Conservation (phyloP, 2,329 filamentous ascomycete species). For the Fusarium camptoceras region DNA sequence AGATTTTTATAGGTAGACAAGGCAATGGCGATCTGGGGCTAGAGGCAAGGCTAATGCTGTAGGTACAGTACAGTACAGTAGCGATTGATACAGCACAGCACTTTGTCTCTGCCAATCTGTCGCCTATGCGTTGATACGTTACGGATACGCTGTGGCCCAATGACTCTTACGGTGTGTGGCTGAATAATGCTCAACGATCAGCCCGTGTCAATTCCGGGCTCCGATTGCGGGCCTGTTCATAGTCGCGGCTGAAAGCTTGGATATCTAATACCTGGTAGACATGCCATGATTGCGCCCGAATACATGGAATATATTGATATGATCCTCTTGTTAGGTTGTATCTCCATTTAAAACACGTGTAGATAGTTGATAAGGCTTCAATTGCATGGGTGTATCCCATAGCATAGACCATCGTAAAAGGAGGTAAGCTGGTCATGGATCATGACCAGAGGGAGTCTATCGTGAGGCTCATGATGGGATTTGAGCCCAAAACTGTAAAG, state of each 20-base stretch:
- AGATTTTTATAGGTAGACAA: constrained; percentile 9
- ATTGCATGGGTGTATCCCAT: not conserved
- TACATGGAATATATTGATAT: not conserved
- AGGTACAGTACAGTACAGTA: not conserved
- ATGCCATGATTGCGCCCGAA: not conserved
- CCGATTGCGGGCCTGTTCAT: constrained; percentile 31
- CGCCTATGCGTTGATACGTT: constrained; percentile 11
- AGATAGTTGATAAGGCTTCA: not conserved
- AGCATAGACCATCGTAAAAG: not conserved
- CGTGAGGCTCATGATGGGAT: not conserved
- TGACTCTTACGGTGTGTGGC: constrained; percentile 45
- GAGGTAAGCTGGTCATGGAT: not conserved
- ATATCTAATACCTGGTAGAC: constrained; percentile 4
- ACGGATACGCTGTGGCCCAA: constrained; percentile 9
- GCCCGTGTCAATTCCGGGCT: constrained; percentile 10
- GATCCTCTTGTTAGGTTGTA: not conserved
- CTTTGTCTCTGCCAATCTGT: constrained; percentile 17
- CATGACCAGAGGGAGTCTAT: constrained; percentile 2
- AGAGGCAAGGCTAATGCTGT: constrained; percentile 16
- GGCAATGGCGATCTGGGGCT: constrained; percentile 22
- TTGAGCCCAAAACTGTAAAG: not conserved
- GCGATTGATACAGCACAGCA: not conserved
- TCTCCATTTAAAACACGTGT: not conserved
- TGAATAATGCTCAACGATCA: constrained; percentile 33
- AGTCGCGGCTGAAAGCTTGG: not conserved